Base-by-base conservation (phyloP, 2,329 filamentous ascomycete species). In the Beauveria sp. region DNA sequence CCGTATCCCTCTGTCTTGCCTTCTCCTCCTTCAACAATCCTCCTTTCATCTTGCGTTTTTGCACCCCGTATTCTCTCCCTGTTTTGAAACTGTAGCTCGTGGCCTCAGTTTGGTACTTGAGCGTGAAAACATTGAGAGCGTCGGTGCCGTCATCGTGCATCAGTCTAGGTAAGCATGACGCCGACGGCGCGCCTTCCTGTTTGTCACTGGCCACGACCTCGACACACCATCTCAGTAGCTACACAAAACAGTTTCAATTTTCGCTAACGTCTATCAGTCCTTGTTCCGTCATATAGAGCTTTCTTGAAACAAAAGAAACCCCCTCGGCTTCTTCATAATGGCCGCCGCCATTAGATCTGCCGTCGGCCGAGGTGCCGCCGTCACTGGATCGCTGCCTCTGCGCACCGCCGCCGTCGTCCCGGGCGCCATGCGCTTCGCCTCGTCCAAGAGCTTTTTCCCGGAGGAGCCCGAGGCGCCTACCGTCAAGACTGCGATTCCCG, bases 401-500 rank as follows among this genome's bases (percentile, higher is more conserved):
- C 53, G 49, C 28, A 10, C 57, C 53, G 62, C 56, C 20, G 62
- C 58, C 40, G 51, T 66, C 59, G 65, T 65, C 45, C 65, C 66
- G 24, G 64, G 64, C 63, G 52, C 63, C 53, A 57, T 68, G 62
- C 67, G 68, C 53, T 66, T 70, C 64, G 70, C 71, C 63, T 70
- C 73, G 48, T 71, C 74, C 40, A 74, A 72, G 66, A 67, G 73
- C 24, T 79, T 81, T 66, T 73, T 78, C 64, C 68, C 73, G 45
- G 76, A 76, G 61, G 83, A 86, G 75, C 83, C 83, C 49, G 73
- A 77, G 31, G 77, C 71, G 28, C 83, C 83, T 31, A 69, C 77
- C 3, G 71, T 86, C 69, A 83, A 82, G 76, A 83, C 81, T 26
- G 75, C 77, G 51, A 89, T 96, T 62, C 91, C 91, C 0, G 91